Evolutionary conservation across 495 filamentous ascomycete genomes (phyloP), one percentile per base, ranked within the genome.

Genomic region (Monascus purpureus): DNA sequence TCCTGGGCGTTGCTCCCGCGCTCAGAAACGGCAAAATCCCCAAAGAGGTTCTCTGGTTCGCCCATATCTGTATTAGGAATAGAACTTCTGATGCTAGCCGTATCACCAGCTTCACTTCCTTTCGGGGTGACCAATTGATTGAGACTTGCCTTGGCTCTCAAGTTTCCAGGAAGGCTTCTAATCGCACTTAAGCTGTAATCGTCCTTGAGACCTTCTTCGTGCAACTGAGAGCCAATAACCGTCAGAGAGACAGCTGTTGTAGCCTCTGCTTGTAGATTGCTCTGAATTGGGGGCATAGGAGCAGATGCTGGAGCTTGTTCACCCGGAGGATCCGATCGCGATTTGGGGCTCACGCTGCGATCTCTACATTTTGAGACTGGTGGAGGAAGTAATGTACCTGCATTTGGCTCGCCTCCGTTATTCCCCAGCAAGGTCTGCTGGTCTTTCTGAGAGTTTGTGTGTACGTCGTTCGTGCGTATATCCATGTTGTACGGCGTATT

Each of bases 41-140:
- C 75, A 17, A 96, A 68, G 24, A 95, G 58, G 42, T 85, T 87
- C 38, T 90, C 88, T 40, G 92, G 83, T 17, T 78, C 79, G 4
- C 75, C 72, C 7, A 70, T 62, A 16, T 78, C 80, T 12, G 80
- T 39, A 5, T 83, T 86, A 7, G 81, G 83, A 7, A 78, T 70
- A 50, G 75, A 77, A 62, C 86, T 95, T 53, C 71, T 72, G 25
- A 96, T 62, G 48, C 92, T 96, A 38, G 77, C 74, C 7, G 72
- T 73, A 40, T 96, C 92, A 28, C 77, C 79, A n/a, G 59, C 57
- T 34, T 84, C 81, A 41, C 72, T 78, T 6, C 48, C 60, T 38
- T 51, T 59, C n/a, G 55, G 46, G 30, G 58, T 66, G 14, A 57
- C 52, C 29, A 70, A 42, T 24, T 60, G 66, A 31, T 53, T 63